phyloP scores from a whole-genome alignment of 306 rosid genomes.

The Quercus glauca region DNA sequence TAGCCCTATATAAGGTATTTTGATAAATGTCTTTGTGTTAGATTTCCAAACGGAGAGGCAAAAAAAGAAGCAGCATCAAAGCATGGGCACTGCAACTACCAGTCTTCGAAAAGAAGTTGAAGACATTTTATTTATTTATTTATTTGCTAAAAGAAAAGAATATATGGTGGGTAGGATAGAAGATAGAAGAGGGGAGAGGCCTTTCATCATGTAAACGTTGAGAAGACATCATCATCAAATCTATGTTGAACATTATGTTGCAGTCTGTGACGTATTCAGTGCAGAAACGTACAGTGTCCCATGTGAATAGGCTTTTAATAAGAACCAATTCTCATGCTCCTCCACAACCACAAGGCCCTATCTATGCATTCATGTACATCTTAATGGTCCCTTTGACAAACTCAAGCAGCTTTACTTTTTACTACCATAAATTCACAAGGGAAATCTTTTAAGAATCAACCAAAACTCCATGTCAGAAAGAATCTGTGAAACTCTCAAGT shows the following conservation, averaged over 20 bases:
- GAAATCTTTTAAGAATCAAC: background rate
- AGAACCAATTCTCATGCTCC: too few species aligned
- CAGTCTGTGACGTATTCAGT: background rate
- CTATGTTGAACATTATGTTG: slow-evolving; percentile 16
- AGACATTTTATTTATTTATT: background rate
- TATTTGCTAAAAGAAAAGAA: background rate
- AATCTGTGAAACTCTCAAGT: slow-evolving; percentile 7
- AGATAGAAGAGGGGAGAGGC: background rate
- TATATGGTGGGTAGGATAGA: too few species aligned
- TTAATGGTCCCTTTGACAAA: background rate
- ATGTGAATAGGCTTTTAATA: slow-evolving; percentile 9
- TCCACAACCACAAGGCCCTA: background rate
- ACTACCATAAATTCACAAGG: background rate
- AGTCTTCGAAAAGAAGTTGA: background rate
- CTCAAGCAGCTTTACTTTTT: slow-evolving; percentile 9
- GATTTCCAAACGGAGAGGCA: too few species aligned
- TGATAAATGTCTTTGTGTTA: too few species aligned
- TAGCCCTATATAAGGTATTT: too few species aligned
- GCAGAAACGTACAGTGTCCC: slow-evolving; percentile 25
- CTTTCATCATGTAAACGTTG: background rate
- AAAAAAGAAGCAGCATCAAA: too few species aligned
- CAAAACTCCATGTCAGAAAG: slow-evolving; percentile 10
- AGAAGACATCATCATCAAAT: slow-evolving; percentile 20
- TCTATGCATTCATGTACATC: background rate
- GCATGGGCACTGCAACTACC: background rate